Percentiles rank a stretch among this genome's conserved stretches.
These are phyloP conservation scores for Pelargonium nanum DNA, from an alignment of 345 rosid species.

Conservation along the genomic window DNA sequence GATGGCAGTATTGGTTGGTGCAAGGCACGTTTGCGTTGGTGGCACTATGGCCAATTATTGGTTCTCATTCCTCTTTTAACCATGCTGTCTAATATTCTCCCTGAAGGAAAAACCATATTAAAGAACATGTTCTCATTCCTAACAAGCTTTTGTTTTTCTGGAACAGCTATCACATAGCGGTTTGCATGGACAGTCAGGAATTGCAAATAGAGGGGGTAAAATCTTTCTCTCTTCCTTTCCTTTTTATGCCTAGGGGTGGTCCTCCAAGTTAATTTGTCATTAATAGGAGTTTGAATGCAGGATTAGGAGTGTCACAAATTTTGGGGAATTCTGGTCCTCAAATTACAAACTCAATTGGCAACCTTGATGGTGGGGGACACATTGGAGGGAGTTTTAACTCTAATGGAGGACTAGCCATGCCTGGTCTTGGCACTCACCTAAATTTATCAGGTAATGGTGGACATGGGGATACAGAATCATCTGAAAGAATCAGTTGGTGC, in stretches of 20 bases:
- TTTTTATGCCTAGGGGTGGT: not conserved
- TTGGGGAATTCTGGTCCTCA: slow-evolving; percentile 2
- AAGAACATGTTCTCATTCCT: not conserved
- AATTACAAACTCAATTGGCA: slow-evolving; percentile 2
- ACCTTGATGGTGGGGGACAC: slow-evolving; percentile 1
- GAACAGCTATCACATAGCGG: not conserved
- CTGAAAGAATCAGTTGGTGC: not conserved
- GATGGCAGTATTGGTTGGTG: not conserved
- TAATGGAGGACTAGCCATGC: slow-evolving; percentile 1
- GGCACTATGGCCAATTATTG: not conserved
- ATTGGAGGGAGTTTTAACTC: slow-evolving; percentile 4
- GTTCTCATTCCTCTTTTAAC: not conserved
- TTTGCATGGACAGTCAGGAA: slow-evolving; percentile 1
- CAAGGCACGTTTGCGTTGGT: not conserved
- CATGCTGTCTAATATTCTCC: not conserved
- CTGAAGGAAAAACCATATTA: not conserved
- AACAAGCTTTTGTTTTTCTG: not conserved
- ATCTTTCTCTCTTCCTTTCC: not conserved
- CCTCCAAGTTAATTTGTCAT: not conserved
- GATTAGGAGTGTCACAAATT: not conserved
- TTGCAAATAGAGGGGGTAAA: not conserved
- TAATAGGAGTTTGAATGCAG: not conserved
- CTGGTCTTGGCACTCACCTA: not conserved
- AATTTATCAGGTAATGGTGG: not conserved
- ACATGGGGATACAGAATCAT: not conserved